Conservation (phyloP, 139 green algal genomes). For the Chlorella sp. region DNA sequence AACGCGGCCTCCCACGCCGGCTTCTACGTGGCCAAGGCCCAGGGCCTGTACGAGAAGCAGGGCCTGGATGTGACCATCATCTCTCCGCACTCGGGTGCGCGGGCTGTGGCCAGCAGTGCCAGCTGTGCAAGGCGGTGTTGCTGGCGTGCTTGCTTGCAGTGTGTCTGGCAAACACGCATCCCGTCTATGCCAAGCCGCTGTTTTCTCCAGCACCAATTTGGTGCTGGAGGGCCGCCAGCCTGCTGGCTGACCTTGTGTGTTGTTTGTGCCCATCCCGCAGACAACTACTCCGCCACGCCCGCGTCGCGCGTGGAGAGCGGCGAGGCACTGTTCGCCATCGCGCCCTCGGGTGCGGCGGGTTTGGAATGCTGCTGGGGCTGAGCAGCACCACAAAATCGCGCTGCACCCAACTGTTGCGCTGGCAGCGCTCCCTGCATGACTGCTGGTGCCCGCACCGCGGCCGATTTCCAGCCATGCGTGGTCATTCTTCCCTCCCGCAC, state of each 20-base stretch:
- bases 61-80: constrained; percentile 65
- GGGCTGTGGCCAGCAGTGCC: neutral
- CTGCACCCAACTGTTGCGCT: too few relatives aligned
- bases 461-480: neutral
- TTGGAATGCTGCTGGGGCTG: too few relatives aligned
- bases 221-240: too few relatives aligned
- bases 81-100: constrained; percentile 51
- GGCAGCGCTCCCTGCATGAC: neutral
- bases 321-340: constrained; percentile 28
- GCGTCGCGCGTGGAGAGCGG: constrained; percentile 23
- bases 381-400: too few relatives aligned
- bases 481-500: neutral
- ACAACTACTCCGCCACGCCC: constrained; percentile 13
- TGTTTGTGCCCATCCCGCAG: neutral
- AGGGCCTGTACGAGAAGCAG: constrained; percentile 46
- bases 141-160: too few relatives aligned
- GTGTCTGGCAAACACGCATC: too few relatives aligned
- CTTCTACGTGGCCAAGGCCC: constrained; percentile 56
- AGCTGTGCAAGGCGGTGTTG: too few relatives aligned
- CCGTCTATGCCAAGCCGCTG: too few relatives aligned
- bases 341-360: constrained; percentile 3
- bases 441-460: neutral
- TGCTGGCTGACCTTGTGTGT: too few relatives aligned
- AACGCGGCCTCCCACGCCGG: constrained; percentile 60
- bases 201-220: too few relatives aligned